These are phyloP conservation scores for Scedosporium dehoogii DNA, from an alignment of 2,329 filamentous ascomycete genomes.

Conservation along the genomic window DNA sequence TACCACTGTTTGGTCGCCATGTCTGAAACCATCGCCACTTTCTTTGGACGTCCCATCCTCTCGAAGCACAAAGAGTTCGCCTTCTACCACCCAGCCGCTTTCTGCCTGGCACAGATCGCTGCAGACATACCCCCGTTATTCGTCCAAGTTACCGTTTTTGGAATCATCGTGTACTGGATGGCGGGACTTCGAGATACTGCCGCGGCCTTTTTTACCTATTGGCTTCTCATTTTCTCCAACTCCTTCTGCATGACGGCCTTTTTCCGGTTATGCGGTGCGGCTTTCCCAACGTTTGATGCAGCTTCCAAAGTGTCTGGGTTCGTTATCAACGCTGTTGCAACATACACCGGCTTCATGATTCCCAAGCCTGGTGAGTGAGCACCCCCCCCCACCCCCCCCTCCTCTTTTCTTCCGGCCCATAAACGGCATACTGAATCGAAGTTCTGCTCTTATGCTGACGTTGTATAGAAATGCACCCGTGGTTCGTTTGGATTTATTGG, in stretches of 20 bases:
- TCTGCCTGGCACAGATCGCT: constrained; percentile 47
- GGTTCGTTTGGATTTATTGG: constrained; percentile 55
- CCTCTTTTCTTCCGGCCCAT: too few relatives aligned
- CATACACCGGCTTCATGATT: constrained; percentile 58
- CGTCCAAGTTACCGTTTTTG: constrained; percentile 48
- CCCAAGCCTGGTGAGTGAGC: constrained; percentile 28
- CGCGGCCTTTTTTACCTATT: constrained; percentile 51
- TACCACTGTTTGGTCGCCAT: constrained; percentile 54
- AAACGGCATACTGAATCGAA: too few relatives aligned
- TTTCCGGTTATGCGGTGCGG: constrained; percentile 46
- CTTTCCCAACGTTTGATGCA: constrained; percentile 45
- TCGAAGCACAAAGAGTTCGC: constrained; percentile 50
- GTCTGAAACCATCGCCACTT: constrained; percentile 56
- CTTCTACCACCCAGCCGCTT: constrained; percentile 45
- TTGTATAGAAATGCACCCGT: constrained; percentile 43
- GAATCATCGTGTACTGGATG: constrained; percentile 55
- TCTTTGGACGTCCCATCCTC: constrained; percentile 47
- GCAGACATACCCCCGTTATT: constrained; percentile 46
- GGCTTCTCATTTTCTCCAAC: constrained; percentile 38
- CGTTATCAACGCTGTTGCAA: constrained; percentile 38
- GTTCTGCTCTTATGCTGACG: too few relatives aligned
- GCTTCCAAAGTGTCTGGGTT: constrained; percentile 48
- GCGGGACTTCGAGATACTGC: constrained; percentile 42
- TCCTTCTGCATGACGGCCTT: constrained; percentile 50
- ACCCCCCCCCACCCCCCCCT: too few relatives aligned